Conservation (phyloP, 805 yeast genomes). For the Cyberlindnera americana region DNA sequence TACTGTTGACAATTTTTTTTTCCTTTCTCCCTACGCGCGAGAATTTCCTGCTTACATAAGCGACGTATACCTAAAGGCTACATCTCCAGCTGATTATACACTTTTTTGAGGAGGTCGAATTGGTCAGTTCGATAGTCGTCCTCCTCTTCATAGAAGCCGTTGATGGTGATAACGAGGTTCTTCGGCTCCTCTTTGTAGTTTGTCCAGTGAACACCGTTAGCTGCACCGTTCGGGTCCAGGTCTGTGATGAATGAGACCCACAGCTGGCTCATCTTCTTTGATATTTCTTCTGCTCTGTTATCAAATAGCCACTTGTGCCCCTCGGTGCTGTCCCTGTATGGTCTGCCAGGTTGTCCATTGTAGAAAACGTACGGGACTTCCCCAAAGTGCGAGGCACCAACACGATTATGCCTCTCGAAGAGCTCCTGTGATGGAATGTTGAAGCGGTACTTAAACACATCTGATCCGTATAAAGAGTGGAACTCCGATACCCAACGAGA, state of each 20-base stretch:
- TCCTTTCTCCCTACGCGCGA: background rate
- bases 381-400: slow-evolving; percentile 8
- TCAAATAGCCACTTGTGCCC: slow-evolving; percentile 11
- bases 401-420: slow-evolving; percentile 1
- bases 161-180: slow-evolving; percentile 8
- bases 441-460: slow-evolving; percentile 12
- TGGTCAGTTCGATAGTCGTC: slow-evolving; percentile 4
- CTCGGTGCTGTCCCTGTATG: slow-evolving; percentile 5
- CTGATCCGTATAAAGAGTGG: slow-evolving; percentile 1
- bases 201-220: slow-evolving; percentile 8
- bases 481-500: slow-evolving; percentile 12
- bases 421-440: slow-evolving; percentile 8
- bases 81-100: slow-evolving; percentile 6
- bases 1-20: slow-evolving; percentile 9
- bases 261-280: slow-evolving; percentile 6
- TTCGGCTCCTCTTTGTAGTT: slow-evolving; percentile 2
- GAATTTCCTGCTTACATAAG: background rate
- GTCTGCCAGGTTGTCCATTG: slow-evolving; percentile 6
- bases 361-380: slow-evolving; percentile 11
- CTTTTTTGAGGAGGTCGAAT: slow-evolving; percentile 1
- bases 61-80: too few relatives aligned
- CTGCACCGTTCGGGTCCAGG: slow-evolving; percentile 9
- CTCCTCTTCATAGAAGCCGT: slow-evolving; percentile 9
- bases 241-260: slow-evolving; percentile 14
- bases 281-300: slow-evolving; percentile 3